Base-by-base conservation (phyloP, 495 filamentous ascomycete species). In the Aspergillus homomorphus region DNA sequence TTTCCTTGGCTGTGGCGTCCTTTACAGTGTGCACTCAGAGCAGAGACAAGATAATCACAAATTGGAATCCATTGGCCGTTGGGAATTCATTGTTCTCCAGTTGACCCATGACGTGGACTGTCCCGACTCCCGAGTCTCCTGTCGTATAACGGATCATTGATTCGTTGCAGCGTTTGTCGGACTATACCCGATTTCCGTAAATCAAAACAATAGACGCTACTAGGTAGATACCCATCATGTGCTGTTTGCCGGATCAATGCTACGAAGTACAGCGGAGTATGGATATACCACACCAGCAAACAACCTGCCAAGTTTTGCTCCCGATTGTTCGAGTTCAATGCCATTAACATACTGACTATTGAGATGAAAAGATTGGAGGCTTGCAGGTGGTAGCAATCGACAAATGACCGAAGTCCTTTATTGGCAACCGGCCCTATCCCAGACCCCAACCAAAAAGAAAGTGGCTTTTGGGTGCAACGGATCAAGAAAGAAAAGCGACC, bases 381-480 rank as follows among this genome's bases (percentile, higher is more conserved):
- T 60, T 60, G 57, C 57, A 59, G 50, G 45, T 24, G 42, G 20
- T 54, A 24, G 48, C 51, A 54, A 54, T 60, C 52, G 45, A 55
- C 33, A 12, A 30, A 30, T 30, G 26, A 30, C 33, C 12, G 33
- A 54, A 26, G 14, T 45, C 46, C 45, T 43, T 43, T 54, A 60
- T 51, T 60, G 57, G 57, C 23, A 43, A 15, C 12, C 23, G 48
- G 48, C 48, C 48, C 24, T 26, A 30, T 30, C 9, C 10, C 23
- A 51, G 48, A 28, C 48, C 45, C 45, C 21, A 2, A 26, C 41
- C 18, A 46, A 20, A 26, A 18, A 19, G n/a, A 24, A 30, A 53
- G 0, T 38, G 38, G 8, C 3, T 51, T 51, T 12, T 10, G 33
- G 53, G 38, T 45, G 10, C 16, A 44, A 2, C 18, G 19, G 22